Evolutionary conservation across 176 grass and related monocot species (phyloP).

Genomic region (Dactylis glomerata): DNA sequence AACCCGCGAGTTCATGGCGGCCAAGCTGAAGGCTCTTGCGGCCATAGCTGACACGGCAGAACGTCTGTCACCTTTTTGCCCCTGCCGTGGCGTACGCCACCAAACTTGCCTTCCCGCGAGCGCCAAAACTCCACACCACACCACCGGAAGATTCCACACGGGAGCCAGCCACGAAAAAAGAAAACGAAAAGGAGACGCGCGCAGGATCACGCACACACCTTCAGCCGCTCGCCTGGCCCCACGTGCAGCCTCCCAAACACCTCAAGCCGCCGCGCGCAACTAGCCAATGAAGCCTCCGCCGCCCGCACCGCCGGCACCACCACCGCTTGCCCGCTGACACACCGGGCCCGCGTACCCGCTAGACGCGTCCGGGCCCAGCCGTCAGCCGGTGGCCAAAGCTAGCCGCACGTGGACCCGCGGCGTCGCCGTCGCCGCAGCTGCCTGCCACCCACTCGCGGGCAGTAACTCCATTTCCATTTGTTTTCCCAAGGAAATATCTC

Average conservation of each 20-base stretch:
- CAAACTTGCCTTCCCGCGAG: conserved; percentile 13
- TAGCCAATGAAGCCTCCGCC: not conserved
- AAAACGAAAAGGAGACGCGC: not conserved
- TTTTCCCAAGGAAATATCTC: not conserved
- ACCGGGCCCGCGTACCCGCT: not conserved
- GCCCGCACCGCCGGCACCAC: not conserved
- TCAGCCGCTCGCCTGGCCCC: not conserved
- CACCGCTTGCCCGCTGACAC: not conserved
- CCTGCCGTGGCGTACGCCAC: not conserved
- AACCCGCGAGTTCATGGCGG: no score
- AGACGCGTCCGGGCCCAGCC: not conserved
- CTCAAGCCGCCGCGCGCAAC: conserved; percentile 29
- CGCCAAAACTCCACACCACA: conserved; percentile 20
- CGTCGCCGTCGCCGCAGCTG: conserved; percentile 20
- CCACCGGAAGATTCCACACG: conserved; percentile 38
- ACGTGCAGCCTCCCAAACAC: not conserved
- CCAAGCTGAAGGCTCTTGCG: no score
- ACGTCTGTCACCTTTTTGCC: not conserved
- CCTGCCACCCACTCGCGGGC: conserved; percentile 35
- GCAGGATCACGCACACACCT: not conserved
- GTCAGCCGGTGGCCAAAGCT: not conserved
- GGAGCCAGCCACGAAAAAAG: not conserved
- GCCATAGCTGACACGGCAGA: conserved; percentile 16
- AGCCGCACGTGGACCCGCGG: not conserved
- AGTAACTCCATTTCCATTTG: conserved; percentile 21